These are phyloP conservation scores for Russula sp. DNA, from an alignment of 768 basidiomycete genomes.

Conservation along the genomic window DNA sequence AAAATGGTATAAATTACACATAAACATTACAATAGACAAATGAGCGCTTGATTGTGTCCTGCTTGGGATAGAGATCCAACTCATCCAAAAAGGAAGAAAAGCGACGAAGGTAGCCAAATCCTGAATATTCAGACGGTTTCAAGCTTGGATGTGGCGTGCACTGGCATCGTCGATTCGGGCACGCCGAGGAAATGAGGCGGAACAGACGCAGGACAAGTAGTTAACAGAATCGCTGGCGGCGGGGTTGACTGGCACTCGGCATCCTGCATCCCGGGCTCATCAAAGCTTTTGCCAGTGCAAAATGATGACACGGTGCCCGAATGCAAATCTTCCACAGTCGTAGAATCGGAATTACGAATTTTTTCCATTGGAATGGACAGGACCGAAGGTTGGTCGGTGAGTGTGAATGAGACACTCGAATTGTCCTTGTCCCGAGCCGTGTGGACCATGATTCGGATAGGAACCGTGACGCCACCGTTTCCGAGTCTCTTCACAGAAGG, in stretches of 20 bases:
- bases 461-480: neutral
- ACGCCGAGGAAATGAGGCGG: constrained; percentile 32
- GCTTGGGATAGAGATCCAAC: no score
- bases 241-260: neutral
- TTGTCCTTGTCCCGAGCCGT: neutral
- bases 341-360: constrained; percentile 5
- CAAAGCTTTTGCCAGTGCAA: constrained; percentile 6
- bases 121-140: neutral
- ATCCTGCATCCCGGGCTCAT: neutral
- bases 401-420: neutral
- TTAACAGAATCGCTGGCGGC: no score
- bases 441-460: neutral
- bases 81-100: no score
- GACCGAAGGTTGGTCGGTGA: neutral
- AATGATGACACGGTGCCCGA: constrained; percentile 1
- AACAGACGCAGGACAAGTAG: neutral
- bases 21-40: no score
- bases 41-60: no score
- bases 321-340: neutral
- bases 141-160: neutral
- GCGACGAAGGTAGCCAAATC: neutral
- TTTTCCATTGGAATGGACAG: neutral
- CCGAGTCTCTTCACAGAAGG: neutral
- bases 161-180: neutral
- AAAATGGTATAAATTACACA: no score